phyloP scores from a whole-genome alignment of 352 stramenopile genomes.

The Peronospora belbahrii region DNA sequence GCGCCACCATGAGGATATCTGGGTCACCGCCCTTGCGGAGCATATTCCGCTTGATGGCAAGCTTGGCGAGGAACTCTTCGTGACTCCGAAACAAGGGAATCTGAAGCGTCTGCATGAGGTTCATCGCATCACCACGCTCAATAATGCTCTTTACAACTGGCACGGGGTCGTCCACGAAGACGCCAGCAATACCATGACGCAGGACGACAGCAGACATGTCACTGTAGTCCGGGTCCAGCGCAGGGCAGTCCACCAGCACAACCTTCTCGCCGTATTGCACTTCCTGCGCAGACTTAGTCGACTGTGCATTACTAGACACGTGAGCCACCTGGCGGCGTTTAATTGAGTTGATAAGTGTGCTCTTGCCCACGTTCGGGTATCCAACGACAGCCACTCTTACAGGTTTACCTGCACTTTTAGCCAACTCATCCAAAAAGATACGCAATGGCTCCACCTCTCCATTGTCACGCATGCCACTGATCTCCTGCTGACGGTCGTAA shows the following conservation, averaged over 20 bases:
- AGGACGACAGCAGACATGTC: conserved; percentile 81
- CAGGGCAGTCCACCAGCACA: conserved; percentile 93
- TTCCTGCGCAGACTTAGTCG: conserved; percentile 82
- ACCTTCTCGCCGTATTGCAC: conserved; percentile 96
- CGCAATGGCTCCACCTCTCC: conserved; percentile 86
- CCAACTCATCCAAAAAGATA: conserved; percentile 95
- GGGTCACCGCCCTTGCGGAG: conserved; percentile 95
- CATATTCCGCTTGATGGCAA: conserved; percentile 90
- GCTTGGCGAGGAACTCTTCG: conserved; percentile 93
- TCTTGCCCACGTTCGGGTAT: conserved; percentile 96
- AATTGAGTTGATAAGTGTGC: conserved; percentile 93
- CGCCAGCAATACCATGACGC: conserved; percentile 91
- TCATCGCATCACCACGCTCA: conserved; percentile 82
- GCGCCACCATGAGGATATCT: conserved; percentile 91
- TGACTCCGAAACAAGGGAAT: conserved; percentile 90
- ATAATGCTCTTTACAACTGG: conserved; percentile 89
- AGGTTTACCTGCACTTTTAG: conserved; percentile 56
- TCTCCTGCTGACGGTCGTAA: conserved; percentile 61
- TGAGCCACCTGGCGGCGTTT: conserved; percentile 63
- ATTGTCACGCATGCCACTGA: conserved; percentile 66
- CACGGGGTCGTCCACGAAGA: conserved; percentile 93
- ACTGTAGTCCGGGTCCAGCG: conserved; percentile 94
- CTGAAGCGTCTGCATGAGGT: conserved; percentile 94
- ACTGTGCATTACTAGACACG: conserved; percentile 46
- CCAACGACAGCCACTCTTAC: conserved; percentile 95